Evolutionary conservation across 106 monocot species (phyloP).

Genomic region (Agapanthus africanus): DNA sequence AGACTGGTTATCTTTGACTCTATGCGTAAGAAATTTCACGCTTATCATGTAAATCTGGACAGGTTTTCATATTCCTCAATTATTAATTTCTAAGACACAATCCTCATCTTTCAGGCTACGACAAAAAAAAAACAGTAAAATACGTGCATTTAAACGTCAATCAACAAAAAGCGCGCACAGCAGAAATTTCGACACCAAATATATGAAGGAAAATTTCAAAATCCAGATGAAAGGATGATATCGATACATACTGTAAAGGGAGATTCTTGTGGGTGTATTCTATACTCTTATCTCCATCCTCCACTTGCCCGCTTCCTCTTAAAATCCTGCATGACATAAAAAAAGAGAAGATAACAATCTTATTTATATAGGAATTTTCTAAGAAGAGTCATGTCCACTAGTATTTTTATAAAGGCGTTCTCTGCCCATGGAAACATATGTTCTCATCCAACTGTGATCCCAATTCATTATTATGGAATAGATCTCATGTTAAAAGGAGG

Average conservation of each 20-base stretch:
- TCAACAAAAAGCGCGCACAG: not conserved
- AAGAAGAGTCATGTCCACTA: not conserved
- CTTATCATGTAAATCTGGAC: no score
- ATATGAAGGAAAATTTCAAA: not conserved
- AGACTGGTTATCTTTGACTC: no score
- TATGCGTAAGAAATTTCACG: no score
- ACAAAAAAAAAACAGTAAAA: no score
- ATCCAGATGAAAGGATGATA: not conserved
- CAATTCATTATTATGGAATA: not conserved
- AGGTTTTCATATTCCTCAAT: no score
- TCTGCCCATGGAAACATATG: not conserved
- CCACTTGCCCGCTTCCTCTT: slow-evolving; percentile 78
- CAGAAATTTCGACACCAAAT: not conserved
- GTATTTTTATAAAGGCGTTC: no score
- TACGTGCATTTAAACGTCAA: not conserved
- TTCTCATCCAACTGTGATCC: no score
- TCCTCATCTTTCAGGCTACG: no score
- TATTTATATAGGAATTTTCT: not conserved
- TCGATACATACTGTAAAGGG: slow-evolving; percentile 31
- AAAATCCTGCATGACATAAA: slow-evolving; percentile 41
- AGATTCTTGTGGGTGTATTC: slow-evolving; percentile 79
- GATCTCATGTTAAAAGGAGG: not conserved
- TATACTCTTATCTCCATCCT: slow-evolving; percentile 75
- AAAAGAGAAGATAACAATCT: not conserved
- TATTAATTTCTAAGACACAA: no score